Percentiles rank a stretch among this genome's conserved stretches.
These are phyloP conservation scores for Pistacia integerrima DNA, from an alignment of 345 rosid species.

Conservation along the genomic window DNA sequence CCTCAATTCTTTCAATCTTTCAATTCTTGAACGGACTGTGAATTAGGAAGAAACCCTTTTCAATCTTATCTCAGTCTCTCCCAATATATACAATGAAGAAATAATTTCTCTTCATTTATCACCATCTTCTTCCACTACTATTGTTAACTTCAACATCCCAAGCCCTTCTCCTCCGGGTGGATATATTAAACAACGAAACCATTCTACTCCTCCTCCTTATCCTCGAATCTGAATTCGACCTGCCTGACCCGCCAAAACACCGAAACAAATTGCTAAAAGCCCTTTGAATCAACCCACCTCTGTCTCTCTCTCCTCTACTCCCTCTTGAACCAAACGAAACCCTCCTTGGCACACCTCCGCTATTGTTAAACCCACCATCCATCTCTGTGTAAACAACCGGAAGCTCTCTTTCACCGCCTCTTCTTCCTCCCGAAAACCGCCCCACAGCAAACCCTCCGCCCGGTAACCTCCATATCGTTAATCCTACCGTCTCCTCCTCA, in stretches of 20 bases:
- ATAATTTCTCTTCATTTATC: neutral
- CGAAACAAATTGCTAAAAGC: conserved; percentile 46
- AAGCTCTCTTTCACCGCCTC: conserved; percentile 67
- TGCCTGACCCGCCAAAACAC: conserved; percentile 50
- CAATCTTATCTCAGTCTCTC: neutral
- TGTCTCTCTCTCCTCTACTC: conserved; percentile 58
- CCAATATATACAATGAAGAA: conserved; percentile 20
- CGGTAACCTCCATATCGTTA: conserved; percentile 93
- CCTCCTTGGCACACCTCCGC: conserved; percentile 71
- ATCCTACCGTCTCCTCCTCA: conserved; percentile 64
- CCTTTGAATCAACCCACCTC: conserved; percentile 51
- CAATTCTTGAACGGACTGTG: neutral
- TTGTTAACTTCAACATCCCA: conserved; percentile 9
- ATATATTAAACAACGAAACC: conserved; percentile 11
- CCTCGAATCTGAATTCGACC: conserved; percentile 33
- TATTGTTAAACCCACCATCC: conserved; percentile 77
- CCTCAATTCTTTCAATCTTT: conserved; percentile 18
- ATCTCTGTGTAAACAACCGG: conserved; percentile 92
- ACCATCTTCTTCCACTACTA: conserved; percentile 16
- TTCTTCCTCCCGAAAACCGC: conserved; percentile 71
- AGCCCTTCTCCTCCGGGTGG: conserved; percentile 28
- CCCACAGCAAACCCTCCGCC: conserved; percentile 98
- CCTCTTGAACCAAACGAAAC: conserved; percentile 71
- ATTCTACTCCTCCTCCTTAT: conserved; percentile 26
- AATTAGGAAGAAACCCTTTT: conserved; percentile 5